Conservation (phyloP, 495 filamentous ascomycete species). For the Talaromyces nanjingensis region DNA sequence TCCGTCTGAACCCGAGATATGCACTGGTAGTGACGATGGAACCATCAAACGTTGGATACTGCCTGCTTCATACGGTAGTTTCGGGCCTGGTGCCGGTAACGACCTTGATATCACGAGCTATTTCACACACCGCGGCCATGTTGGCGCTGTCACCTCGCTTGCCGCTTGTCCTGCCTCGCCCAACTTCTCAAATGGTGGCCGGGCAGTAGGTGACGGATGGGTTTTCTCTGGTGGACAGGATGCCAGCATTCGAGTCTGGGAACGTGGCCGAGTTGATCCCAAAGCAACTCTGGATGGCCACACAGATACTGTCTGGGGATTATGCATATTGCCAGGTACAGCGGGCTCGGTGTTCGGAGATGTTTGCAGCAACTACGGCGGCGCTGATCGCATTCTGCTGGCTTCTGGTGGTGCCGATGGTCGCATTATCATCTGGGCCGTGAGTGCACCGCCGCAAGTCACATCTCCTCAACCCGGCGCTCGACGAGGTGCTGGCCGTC, state of each 20-base stretch:
- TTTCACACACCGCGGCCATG: constrained; percentile 91
- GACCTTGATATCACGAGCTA: constrained; percentile 89
- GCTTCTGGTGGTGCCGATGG: constrained; percentile 90
- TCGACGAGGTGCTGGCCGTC: constrained; percentile 59
- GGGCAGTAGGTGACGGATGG: constrained; percentile 86
- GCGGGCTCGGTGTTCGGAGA: constrained; percentile 70
- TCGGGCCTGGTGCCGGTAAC: constrained; percentile 46
- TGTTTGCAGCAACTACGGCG: constrained; percentile 59
- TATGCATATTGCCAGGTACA: constrained; percentile 87
- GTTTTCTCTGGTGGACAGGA: constrained; percentile 97
- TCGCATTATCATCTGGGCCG: constrained; percentile 85
- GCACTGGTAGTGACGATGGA: constrained; percentile 92
- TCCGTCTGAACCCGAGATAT: constrained; percentile 91
- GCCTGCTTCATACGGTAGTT: constrained; percentile 62
- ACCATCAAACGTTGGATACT: constrained; percentile 96
- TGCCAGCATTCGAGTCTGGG: constrained; percentile 89
- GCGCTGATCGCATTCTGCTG: constrained; percentile 77
- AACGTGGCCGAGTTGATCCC: constrained; percentile 84
- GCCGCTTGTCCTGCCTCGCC: constrained; percentile 79
- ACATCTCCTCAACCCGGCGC: constrained; percentile 71
- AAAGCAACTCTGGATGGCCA: constrained; percentile 94
- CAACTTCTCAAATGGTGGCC: constrained; percentile 80
- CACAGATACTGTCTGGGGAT: constrained; percentile 90
- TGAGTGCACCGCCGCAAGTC: constrained; percentile 82
- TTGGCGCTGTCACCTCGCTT: constrained; percentile 79